Percentiles rank a stretch among this genome's conserved stretches.
phyloP scores from a whole-genome alignment of 2,329 filamentous ascomycete species.

The Ascochyta rabiei region DNA sequence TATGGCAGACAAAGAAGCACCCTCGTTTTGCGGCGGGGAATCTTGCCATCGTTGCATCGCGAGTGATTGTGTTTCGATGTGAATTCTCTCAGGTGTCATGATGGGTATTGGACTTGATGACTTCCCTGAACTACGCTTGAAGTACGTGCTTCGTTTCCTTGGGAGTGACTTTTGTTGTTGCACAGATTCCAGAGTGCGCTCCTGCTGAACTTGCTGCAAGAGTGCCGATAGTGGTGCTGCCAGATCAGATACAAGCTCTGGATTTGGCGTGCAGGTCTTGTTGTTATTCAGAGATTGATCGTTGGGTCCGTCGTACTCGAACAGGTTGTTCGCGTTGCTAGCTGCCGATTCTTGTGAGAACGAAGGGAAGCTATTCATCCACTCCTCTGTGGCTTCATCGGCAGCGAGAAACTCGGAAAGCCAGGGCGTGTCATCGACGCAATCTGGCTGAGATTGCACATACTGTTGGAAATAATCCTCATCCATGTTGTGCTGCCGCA shows the following conservation, averaged over 20 bases:
- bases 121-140: slow-evolving; percentile 6
- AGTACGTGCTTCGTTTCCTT: slow-evolving; percentile 13
- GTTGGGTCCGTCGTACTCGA: slow-evolving; percentile 7
- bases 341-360: not conserved
- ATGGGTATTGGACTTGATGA: slow-evolving; percentile 11
- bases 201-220: slow-evolving; percentile 14
- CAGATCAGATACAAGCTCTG: slow-evolving; percentile 2
- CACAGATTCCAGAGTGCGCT: slow-evolving; percentile 5
- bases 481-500: slow-evolving; percentile 5
- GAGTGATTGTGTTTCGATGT: slow-evolving; percentile 21
- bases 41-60: slow-evolving; percentile 69
- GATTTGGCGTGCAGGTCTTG: not conserved
- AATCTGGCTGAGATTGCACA: not conserved
- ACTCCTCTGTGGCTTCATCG: slow-evolving; percentile 6
- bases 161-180: slow-evolving; percentile 11
- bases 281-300: not conserved
- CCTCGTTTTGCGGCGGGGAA: slow-evolving; percentile 70
- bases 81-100: slow-evolving; percentile 6
- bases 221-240: slow-evolving; percentile 11
- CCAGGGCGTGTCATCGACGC: slow-evolving; percentile 8
- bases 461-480: slow-evolving; percentile 4
- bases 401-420: slow-evolving; percentile 11
- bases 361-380: slow-evolving; percentile 5
- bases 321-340: not conserved
- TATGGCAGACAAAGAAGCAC: slow-evolving; percentile 66